Conservation (phyloP, 768 basidiomycete species). For the Baorangia bicolor region DNA sequence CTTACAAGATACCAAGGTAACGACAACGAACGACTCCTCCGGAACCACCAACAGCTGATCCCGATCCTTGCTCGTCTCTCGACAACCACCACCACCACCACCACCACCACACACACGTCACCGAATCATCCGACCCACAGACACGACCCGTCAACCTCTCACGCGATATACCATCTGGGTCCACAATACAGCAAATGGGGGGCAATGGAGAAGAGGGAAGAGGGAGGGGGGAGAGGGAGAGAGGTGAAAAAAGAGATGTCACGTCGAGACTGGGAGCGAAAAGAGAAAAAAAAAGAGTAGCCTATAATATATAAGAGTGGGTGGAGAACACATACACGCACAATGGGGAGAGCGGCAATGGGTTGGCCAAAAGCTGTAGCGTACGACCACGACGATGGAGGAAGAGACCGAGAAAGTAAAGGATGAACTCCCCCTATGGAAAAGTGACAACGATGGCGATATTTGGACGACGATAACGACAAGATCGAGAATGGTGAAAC, state of each 20-base stretch:
- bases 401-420: slow-evolving; percentile 12
- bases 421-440: slow-evolving; percentile 9
- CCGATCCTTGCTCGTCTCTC: slow-evolving; percentile 8
- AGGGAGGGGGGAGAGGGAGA: background rate
- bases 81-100: slow-evolving; percentile 1
- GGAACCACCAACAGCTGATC: slow-evolving; percentile 7
- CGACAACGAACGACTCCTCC: background rate
- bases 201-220: background rate
- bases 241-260: slow-evolving; percentile 12
- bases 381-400: slow-evolving; percentile 7
- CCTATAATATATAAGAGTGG: slow-evolving; percentile 33
- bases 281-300: slow-evolving; percentile 17
- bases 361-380: slow-evolving; percentile 13
- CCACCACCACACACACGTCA: slow-evolving; percentile 5
- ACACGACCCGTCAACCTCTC: slow-evolving; percentile 14
- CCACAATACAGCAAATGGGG: slow-evolving; percentile 14
- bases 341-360: slow-evolving; percentile 2
- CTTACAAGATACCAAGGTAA: slow-evolving; percentile 7
- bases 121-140: slow-evolving; percentile 13
- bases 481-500: slow-evolving; percentile 17
- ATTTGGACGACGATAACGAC: slow-evolving; percentile 7
- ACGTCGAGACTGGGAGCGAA: slow-evolving; percentile 21
- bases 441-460: slow-evolving; percentile 12
- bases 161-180: slow-evolving; percentile 16
- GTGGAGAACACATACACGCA: slow-evolving; percentile 27